Conservation (phyloP, 306 rosid genomes). For the Cucumis cinereus region DNA sequence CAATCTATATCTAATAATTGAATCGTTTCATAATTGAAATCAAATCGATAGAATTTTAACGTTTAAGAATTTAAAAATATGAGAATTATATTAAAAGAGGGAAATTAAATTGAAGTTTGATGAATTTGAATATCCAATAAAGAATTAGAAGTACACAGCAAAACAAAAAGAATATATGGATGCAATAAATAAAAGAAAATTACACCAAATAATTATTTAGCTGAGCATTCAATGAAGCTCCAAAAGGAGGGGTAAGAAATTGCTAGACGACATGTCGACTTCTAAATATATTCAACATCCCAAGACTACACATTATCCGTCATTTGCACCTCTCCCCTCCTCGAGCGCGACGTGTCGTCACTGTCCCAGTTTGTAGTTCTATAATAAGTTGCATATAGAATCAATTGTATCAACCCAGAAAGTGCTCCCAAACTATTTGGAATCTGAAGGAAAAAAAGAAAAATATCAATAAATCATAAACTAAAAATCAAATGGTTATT, state of each 20-base stretch:
- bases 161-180: neutral
- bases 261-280: neutral
- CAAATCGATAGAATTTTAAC: too few species aligned
- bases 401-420: constrained; percentile 47
- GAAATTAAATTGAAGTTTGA: too few species aligned
- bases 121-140: too few species aligned
- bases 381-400: constrained; percentile 45
- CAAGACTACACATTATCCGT: constrained; percentile 2
- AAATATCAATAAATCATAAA: too few species aligned
- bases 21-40: too few species aligned
- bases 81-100: too few species aligned
- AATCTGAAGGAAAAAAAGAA: neutral
- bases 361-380: constrained; percentile 33
- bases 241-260: neutral
- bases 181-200: neutral
- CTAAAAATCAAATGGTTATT: too few species aligned
- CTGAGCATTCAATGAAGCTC: neutral
- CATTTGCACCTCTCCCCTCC: constrained; percentile 12
- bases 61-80: too few species aligned
- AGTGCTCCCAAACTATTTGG: constrained; percentile 54
- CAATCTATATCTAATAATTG: too few species aligned
- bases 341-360: neutral
- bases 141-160: neutral
- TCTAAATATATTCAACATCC: neutral
- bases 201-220: neutral